Evolutionary conservation across 2,329 filamentous ascomycete species (phyloP).

Genomic region (Epichloe coenophiala): DNA sequence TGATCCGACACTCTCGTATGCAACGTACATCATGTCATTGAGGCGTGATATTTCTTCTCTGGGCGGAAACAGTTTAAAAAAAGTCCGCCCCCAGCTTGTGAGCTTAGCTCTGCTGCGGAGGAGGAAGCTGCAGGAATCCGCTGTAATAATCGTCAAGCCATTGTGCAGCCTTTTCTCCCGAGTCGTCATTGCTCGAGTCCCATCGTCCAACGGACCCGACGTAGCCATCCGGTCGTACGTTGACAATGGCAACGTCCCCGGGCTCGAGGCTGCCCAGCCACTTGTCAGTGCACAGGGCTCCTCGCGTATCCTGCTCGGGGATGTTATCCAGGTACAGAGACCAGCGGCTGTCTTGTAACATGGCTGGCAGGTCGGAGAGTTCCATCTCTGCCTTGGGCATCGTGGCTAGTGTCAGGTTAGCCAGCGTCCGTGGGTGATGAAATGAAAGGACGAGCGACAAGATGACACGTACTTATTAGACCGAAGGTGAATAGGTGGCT

Average conservation of each 20-base stretch:
- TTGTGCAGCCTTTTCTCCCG: slow-evolving; percentile 36
- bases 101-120: slow-evolving; percentile 12
- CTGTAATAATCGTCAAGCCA: slow-evolving; percentile 43
- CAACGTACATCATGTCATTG: not conserved
- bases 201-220: slow-evolving; percentile 49
- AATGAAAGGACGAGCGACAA: not conserved
- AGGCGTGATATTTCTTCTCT: not conserved
- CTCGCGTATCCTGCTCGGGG: slow-evolving; percentile 38
- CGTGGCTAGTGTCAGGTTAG: slow-evolving; percentile 26
- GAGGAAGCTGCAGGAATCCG: slow-evolving; percentile 41
- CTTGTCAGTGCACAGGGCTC: slow-evolving; percentile 47
- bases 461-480: slow-evolving; percentile 43
- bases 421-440: not conserved
- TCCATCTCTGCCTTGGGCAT: slow-evolving; percentile 52
- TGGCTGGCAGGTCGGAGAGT: slow-evolving; percentile 46
- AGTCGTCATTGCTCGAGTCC: slow-evolving; percentile 36
- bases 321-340: slow-evolving; percentile 60
- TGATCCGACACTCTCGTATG: not conserved
- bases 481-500: slow-evolving; percentile 58
- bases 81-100: not conserved
- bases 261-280: slow-evolving; percentile 49
- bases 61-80: not conserved
- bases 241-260: slow-evolving; percentile 48
- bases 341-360: slow-evolving; percentile 54
- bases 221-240: slow-evolving; percentile 62